A percentile compares a stretch with the other conserved stretches of the same genome.
These are phyloP conservation scores for Eucalyptus curtisii DNA, from an alignment of 345 rosid genomes.

Conservation along the genomic window DNA sequence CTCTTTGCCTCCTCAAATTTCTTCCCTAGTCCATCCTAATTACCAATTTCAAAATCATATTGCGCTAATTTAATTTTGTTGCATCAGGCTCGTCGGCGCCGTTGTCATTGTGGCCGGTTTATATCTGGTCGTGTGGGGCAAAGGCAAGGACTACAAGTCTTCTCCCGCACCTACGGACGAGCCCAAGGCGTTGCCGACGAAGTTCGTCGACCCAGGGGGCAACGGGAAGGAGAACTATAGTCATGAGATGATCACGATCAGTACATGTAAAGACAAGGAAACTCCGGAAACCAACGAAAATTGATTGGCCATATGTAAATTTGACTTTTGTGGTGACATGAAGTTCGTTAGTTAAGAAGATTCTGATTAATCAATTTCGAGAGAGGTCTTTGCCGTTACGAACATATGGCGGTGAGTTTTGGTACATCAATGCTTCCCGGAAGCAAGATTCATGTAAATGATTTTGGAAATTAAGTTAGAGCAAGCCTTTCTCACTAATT, in stretches of 20 bases:
- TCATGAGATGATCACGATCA: constrained; percentile 17
- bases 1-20: background rate
- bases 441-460: background rate
- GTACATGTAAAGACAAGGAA: background rate
- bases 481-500: background rate
- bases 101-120: constrained; percentile 61
- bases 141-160: constrained; percentile 46
- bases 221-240: background rate
- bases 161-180: background rate
- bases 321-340: background rate
- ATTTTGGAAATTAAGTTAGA: background rate
- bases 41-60: background rate
- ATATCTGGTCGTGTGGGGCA: constrained; percentile 85
- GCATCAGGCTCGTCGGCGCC: constrained; percentile 73
- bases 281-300: background rate
- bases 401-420: background rate
- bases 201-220: background rate
- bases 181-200: constrained; percentile 8
- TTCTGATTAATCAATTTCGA: background rate
- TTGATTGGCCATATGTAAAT: background rate
- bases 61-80: background rate
- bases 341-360: background rate
- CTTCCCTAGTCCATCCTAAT: background rate
- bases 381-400: background rate
- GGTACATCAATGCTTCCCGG: background rate